A percentile compares a stretch with the other conserved stretches of the same genome.
Conservation (phyloP, 176 grass and related monocot genomes). For the Lolium rigidum region DNA sequence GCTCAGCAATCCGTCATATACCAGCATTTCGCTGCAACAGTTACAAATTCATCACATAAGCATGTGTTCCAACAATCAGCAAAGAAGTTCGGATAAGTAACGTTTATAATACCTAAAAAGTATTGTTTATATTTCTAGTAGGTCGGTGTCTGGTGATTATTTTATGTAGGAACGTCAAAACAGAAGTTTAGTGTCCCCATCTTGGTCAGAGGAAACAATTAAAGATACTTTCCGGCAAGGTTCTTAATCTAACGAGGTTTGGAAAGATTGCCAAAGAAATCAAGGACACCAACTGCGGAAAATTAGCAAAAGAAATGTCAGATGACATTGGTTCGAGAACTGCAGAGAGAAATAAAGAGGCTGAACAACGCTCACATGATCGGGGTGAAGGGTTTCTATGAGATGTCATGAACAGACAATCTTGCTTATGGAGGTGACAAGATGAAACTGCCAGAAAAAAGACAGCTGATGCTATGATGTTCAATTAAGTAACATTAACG, state of each 20-base stretch:
- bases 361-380: constrained; percentile 2
- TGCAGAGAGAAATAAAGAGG: not conserved
- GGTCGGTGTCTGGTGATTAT: not conserved
- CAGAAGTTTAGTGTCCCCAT: not conserved
- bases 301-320: not conserved
- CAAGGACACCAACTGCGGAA: not conserved
- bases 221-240: not conserved
- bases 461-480: not conserved
- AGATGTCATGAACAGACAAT: not conserved
- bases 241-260: not conserved
- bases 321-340: constrained; percentile 5
- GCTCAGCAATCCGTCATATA: no score
- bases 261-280: not conserved
- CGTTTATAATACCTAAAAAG: not conserved
- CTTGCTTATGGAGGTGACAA: not conserved
- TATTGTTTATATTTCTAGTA: not conserved
- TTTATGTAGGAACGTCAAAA: not conserved
- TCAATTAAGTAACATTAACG: not conserved
- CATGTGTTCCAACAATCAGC: no score
- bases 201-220: constrained; percentile 14
- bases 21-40: no score
- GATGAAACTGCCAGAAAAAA: not conserved
- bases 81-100: not conserved
- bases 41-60: no score
- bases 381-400: no score